Evolutionary conservation across 1,139 yeast genomes (phyloP).

Genomic region (Kodamaea ohmeri): DNA sequence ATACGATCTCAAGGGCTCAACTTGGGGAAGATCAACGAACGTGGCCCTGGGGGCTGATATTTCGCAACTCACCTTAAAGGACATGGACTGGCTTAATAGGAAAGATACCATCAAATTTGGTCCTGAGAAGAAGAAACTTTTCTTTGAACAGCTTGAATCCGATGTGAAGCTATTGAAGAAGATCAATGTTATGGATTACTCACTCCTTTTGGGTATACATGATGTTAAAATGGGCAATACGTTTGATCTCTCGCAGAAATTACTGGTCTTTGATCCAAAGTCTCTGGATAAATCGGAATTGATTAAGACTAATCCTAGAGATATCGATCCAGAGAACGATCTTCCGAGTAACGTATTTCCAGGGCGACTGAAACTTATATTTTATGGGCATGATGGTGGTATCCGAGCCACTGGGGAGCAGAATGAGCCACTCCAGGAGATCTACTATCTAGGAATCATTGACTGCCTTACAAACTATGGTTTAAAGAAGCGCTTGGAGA

Average conservation of each 20-base stretch:
- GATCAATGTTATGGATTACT: conserved; percentile 92
- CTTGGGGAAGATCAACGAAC: conserved; percentile 72
- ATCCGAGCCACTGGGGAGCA: conserved; percentile 68
- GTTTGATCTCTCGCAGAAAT: conserved; percentile 25
- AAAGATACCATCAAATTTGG: conserved; percentile 68
- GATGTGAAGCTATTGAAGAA: conserved; percentile 74
- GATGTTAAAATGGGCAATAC: conserved; percentile 62
- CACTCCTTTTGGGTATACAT: conserved; percentile 83
- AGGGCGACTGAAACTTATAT: conserved; percentile 51
- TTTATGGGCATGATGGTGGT: conserved; percentile 86
- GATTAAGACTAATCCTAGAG: conserved; percentile 48
- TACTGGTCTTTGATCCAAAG: conserved; percentile 51
- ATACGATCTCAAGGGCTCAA: conserved; percentile 91
- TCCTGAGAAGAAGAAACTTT: conserved; percentile 56
- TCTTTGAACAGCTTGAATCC: conserved; percentile 65
- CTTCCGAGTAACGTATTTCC: conserved; percentile 48
- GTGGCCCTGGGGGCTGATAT: conserved; percentile 22
- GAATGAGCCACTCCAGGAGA: conserved; percentile 61
- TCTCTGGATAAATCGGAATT: conserved; percentile 40
- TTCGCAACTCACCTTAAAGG: conserved; percentile 61
- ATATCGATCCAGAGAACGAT: conserved; percentile 40
- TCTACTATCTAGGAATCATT: conserved; percentile 90
- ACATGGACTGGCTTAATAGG: conserved; percentile 79
- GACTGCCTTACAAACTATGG: conserved; percentile 91
- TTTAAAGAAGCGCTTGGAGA: conserved; percentile 72